Evolutionary conservation across 768 basidiomycete species (phyloP).

Genomic region (Phaffia australis): DNA sequence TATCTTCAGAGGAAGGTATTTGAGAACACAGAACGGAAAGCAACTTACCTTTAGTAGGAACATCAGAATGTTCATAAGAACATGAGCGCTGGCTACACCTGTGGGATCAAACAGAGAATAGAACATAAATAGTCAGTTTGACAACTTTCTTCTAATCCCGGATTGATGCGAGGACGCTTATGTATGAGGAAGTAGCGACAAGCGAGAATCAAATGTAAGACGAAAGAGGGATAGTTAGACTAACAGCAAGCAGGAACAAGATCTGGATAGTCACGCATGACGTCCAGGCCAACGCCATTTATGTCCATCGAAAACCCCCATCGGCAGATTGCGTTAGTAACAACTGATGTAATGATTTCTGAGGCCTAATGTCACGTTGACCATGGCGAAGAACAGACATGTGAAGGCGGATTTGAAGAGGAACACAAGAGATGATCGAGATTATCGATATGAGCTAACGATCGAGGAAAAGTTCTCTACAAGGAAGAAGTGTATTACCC

Average conservation of each 20-base stretch:
- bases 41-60: constrained; percentile 36
- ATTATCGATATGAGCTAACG: neutral
- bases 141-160: neutral
- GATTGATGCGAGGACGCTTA: neutral
- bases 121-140: constrained; percentile 5
- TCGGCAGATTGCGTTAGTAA: constrained; percentile 37
- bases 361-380: constrained; percentile 30
- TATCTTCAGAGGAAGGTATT: no score
- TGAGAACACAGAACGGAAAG: neutral
- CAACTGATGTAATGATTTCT: constrained; percentile 38
- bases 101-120: constrained; percentile 30
- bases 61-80: constrained; percentile 40
- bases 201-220: neutral
- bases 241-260: constrained; percentile 27
- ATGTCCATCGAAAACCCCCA: constrained; percentile 38
- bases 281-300: constrained; percentile 38
- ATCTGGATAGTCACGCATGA: constrained; percentile 41
- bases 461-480: neutral
- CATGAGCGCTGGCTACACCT: constrained; percentile 33
- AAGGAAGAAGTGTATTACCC: constrained; percentile 29
- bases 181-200: neutral
- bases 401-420: neutral
- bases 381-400: neutral
- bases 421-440: neutral
- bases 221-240: neutral